These are phyloP conservation scores for Blastomyces percursus DNA, from an alignment of 2,329 filamentous ascomycete species.

Conservation along the genomic window DNA sequence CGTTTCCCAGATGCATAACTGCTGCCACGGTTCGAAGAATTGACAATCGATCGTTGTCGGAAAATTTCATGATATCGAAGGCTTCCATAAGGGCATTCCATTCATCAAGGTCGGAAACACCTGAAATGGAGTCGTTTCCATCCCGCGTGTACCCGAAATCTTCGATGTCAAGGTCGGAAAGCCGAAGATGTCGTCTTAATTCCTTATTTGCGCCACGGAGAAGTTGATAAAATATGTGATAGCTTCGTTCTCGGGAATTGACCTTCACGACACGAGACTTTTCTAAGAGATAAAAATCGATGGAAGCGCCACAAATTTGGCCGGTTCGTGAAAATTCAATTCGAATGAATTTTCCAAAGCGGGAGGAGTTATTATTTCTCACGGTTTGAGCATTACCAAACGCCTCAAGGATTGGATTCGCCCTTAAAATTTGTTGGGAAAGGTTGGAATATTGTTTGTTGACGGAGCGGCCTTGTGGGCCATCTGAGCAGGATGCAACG, in stretches of 20 bases:
- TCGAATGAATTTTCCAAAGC: constrained; percentile 97
- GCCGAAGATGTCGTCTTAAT: constrained; percentile 64
- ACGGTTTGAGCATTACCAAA: constrained; percentile 98
- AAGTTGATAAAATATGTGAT: constrained; percentile 95
- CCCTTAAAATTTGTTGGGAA: constrained; percentile 89
- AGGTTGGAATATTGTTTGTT: constrained; percentile 66
- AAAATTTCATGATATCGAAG: constrained; percentile 88
- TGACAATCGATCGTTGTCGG: constrained; percentile 66
- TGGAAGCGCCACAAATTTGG: constrained; percentile 88
- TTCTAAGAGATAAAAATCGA: constrained; percentile 96
- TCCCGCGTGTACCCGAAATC: constrained; percentile 87
- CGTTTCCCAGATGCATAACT: constrained; percentile 86
- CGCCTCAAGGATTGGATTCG: constrained; percentile 93
- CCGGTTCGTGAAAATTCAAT: constrained; percentile 86
- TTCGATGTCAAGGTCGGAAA: constrained; percentile 64
- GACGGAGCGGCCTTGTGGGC: constrained; percentile 49
- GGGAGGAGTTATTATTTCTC: constrained; percentile 94
- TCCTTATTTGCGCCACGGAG: constrained; percentile 66
- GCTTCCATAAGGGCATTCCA: constrained; percentile 87
- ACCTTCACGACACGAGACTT: constrained; percentile 94
- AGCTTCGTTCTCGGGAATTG: constrained; percentile 81
- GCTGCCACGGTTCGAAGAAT: constrained; percentile 83
- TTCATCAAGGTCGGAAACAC: constrained; percentile 81
- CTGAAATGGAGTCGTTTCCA: constrained; percentile 82
- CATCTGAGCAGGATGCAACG: constrained; percentile 69